Conservation (phyloP, 2,329 filamentous ascomycete species). For the Massarina eburnea region DNA sequence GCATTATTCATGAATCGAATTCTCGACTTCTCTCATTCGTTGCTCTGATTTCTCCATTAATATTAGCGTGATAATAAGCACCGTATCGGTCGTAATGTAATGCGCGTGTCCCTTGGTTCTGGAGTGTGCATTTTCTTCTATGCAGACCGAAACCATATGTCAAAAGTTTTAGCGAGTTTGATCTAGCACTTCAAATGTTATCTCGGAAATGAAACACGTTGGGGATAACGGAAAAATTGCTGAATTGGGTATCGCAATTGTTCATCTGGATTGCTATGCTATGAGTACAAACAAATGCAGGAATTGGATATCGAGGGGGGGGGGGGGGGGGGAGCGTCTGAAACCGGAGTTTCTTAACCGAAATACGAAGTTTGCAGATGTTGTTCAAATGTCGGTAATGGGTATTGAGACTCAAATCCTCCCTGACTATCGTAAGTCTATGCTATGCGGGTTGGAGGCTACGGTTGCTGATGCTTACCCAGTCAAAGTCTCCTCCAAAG, state of each 20-base stretch:
- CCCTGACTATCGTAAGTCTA: conserved; percentile 8
- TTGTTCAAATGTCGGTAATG: conserved; percentile 9
- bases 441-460: no score
- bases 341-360: background rate
- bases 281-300: background rate
- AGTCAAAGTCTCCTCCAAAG: conserved; percentile 25
- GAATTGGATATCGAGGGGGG: background rate
- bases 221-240: no score
- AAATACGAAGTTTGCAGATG: conserved; percentile 3
- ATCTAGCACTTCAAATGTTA: no score
- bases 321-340: background rate
- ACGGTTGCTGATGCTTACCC: conserved; percentile 16
- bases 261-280: background rate
- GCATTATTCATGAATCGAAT: background rate
- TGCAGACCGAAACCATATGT: no score
- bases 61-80: no score
- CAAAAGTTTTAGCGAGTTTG: no score
- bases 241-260: background rate
- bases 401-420: conserved; percentile 13
- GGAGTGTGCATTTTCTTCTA: no score
- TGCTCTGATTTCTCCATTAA: background rate
- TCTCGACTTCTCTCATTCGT: background rate
- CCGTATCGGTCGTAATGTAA: no score
- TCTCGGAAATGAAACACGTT: no score
- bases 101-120: no score